phyloP scores from a whole-genome alignment of 108 stramenopile species.

The Chaetoceros tenuissimus region DNA sequence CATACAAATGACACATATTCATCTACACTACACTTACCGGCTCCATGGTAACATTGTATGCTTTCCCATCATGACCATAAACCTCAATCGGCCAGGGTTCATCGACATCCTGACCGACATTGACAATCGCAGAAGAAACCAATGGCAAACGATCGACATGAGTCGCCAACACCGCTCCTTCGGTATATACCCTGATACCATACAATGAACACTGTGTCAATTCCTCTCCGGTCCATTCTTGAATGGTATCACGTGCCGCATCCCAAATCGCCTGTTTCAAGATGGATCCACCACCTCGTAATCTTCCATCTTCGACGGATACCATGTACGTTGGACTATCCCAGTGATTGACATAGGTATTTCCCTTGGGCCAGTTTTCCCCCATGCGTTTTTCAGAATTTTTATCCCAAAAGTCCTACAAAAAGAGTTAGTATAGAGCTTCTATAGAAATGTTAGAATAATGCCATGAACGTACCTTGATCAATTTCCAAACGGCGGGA shows the following conservation, averaged over 20 bases:
- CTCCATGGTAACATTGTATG: slow-evolving; percentile 73
- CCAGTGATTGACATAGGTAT: slow-evolving; percentile 77
- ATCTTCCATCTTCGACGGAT: slow-evolving; percentile 49
- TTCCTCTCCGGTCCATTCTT: slow-evolving; percentile 78
- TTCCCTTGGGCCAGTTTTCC: slow-evolving; percentile 39
- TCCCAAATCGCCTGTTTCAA: slow-evolving; percentile 50
- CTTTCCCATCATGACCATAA: slow-evolving; percentile 70
- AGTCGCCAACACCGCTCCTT: slow-evolving; percentile 55
- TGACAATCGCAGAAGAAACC: slow-evolving; percentile 85
- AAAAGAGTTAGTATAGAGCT: too few species aligned
- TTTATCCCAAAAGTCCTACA: slow-evolving; percentile 41
- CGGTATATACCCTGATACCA: slow-evolving; percentile 78
- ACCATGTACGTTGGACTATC: slow-evolving; percentile 68
- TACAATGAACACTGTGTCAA: slow-evolving; percentile 60
- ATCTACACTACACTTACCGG: slow-evolving; percentile 36
- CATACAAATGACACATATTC: too few species aligned
- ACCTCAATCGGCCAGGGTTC: slow-evolving; percentile 92
- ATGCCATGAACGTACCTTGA: too few species aligned
- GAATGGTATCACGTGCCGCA: slow-evolving; percentile 39
- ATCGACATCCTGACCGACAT: slow-evolving; percentile 85
- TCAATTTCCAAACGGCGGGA: slow-evolving; percentile 25
- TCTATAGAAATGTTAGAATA: too few species aligned
- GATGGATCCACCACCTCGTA: slow-evolving; percentile 42
- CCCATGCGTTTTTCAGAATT: slow-evolving; percentile 28
- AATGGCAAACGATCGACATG: slow-evolving; percentile 85